Percentiles rank a stretch among this genome's conserved stretches.
Evolutionary conservation across 2,329 filamentous ascomycete genomes (phyloP).

Genomic region (Cercospora brassicicola): DNA sequence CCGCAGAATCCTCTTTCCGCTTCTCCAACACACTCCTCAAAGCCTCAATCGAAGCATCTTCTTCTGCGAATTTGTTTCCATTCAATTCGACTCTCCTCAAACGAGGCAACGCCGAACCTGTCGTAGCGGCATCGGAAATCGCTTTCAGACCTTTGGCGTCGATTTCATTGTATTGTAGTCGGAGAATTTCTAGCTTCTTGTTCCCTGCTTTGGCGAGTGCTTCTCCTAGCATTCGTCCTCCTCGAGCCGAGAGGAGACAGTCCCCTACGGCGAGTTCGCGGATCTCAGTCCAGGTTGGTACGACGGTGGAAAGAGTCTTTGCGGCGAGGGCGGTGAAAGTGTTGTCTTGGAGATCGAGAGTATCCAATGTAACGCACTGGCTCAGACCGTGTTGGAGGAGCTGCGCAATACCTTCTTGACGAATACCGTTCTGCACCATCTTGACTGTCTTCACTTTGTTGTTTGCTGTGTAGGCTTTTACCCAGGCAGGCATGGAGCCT

Average conservation of each 20-base stretch:
- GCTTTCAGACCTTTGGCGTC: conserved; percentile 71
- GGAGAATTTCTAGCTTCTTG: conserved; percentile 73
- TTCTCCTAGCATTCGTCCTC: conserved; percentile 69
- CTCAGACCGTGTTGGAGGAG: conserved; percentile 77
- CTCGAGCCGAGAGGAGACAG: conserved; percentile 77
- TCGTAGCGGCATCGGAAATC: conserved; percentile 64
- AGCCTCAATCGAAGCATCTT: conserved; percentile 69
- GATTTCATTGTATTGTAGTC: conserved; percentile 94
- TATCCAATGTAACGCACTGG: conserved; percentile 66
- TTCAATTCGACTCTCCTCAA: conserved; percentile 89
- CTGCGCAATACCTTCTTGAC: conserved; percentile 84
- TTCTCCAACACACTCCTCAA: conserved; percentile 60
- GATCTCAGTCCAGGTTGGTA: conserved; percentile 71
- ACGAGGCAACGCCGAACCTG: conserved; percentile 61
- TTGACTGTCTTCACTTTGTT: conserved; percentile 77
- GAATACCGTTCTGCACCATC: conserved; percentile 98
- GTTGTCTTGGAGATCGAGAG: conserved; percentile 94
- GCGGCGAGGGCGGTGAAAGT: conserved; percentile 85
- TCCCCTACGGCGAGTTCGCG: conserved; percentile 86
- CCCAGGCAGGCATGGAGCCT: conserved; percentile 95
- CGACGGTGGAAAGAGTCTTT: conserved; percentile 71
- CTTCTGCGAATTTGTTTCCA: conserved; percentile 90
- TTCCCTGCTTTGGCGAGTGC: conserved; percentile 76
- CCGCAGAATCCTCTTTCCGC: conserved; percentile 54
- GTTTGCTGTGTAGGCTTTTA: conserved; percentile 80